Base-by-base conservation (phyloP, 2,329 filamentous ascomycete species). In the Botryosphaeria dothidea region DNA sequence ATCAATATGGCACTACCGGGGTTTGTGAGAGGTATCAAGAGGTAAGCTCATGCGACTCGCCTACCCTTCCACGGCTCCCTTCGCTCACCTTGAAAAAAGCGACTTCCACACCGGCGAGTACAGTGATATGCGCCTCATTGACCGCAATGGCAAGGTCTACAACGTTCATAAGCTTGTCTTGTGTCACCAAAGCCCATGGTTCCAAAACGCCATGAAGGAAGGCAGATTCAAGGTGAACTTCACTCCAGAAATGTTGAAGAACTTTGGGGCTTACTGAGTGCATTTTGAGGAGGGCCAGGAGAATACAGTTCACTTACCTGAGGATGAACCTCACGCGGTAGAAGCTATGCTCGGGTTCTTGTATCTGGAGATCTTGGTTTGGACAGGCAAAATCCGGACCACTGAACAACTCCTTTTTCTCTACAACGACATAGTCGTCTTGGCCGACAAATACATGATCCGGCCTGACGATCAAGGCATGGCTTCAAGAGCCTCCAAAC, bases 271-370 rank as follows among this genome's bases (percentile, higher is more conserved):
- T 17, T 41, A 13, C 21, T 43, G 8, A 45, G 31, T 13, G 4
- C 1, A 1, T 1, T 2, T 23, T 4, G 21, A 64, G 62, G 51
- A 48, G 17, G 43, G 51, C 19, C 2, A 19, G 8, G 23, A 21
- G 3, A 41, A 21, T 8, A 15, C 51, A 23, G 36, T 62, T 19
- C 19, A 38, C 11, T 41, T 58, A 8, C 8, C 15, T 0, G 11
- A 25, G 1, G 45, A 27, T n/a, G 46, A 52, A 8, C 49, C 64
- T 4, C n/a, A 34, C 15, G 25, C 29, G 5, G 57, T 63, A 7
- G 19, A 58, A 6, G 57, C 66, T n/a, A 63, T 66, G 64, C 4
- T 67, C 6, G 11, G 60, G 11, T 66, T 34, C 57, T 25, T 65
- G 9, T 63, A 67, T 31, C 54, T 27, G 11, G 5, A 71, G 3